Evolutionary conservation across 208 protist species (phyloP), one percentile per base, ranked within the genome.

Genomic region (Crithidia acanthocephali): DNA sequence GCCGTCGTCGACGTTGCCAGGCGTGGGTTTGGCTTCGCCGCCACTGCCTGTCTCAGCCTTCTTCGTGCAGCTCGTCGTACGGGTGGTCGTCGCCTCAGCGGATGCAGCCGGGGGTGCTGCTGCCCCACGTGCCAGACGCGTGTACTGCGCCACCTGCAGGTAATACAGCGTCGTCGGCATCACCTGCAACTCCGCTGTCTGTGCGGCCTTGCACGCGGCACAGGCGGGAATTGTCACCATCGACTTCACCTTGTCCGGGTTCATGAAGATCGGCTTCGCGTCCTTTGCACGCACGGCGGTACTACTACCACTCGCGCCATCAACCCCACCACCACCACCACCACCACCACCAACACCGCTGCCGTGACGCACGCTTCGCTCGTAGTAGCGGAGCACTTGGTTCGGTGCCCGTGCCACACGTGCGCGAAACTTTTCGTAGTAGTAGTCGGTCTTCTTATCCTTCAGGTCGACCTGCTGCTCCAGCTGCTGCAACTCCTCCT

Each of bases 341-440:
- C n/a, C n/a, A n/a, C n/a, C n/a, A n/a, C n/a, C n/a, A n/a, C n/a
- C n/a, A n/a, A n/a, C n/a, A n/a, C n/a, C n/a, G n/a, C n/a, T n/a
- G n/a, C n/a, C n/a, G n/a, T n/a, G n/a, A n/a, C n/a, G n/a, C n/a
- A 42, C 20, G 53, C 15, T 10, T n/a, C 81, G 81, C 58, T 80
- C 72, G 67, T 95, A 86, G 67, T 95, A 95, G 35, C 91, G 91
- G 32, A 93, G 48, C 28, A 95, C 88, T 47, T 95, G 91, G 52
- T 59, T 72, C 30, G 91, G 91, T 37, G 80, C 80, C 33, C 84
- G 81, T 22, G 85, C 79, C 7, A 95, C 68, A 37, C 79, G 75
- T 37, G 64, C 71, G 35, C 91, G 79, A 57, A 95, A 94, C 62
- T 90, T 92, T 51, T 95, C 91, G 75, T 85, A 95, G 45, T 76